Conservation (phyloP, 805 yeast species). For the Grigorovia yakushimaensis region DNA sequence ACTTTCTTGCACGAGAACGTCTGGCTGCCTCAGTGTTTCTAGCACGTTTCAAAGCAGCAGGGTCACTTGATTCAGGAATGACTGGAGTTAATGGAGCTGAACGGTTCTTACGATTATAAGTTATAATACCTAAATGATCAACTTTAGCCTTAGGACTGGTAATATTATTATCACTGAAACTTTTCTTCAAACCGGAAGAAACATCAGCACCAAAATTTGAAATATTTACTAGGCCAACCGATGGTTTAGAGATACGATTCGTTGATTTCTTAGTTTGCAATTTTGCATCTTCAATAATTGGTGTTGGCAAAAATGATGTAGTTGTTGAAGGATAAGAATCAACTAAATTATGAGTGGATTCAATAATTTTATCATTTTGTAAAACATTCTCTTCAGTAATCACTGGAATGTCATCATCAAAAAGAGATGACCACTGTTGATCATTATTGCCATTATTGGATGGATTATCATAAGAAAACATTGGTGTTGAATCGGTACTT, state of each 20-base stretch:
- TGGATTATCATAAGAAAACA: conserved; percentile 35
- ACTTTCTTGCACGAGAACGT: conserved; percentile 86
- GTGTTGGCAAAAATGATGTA: conserved; percentile 27
- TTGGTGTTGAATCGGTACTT: conserved; percentile 46
- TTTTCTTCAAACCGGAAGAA: conserved; percentile 3
- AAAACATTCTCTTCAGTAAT: conserved; percentile 29
- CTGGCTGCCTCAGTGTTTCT: conserved; percentile 95
- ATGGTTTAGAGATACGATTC: conserved; percentile 16
- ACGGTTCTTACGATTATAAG: conserved; percentile 73
- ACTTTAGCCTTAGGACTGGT: conserved; percentile 24
- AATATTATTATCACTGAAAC: conserved; percentile 2
- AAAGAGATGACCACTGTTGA: conserved; percentile 52
- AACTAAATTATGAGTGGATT: conserved; percentile 9
- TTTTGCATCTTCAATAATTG: conserved; percentile 22
- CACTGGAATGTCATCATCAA: conserved; percentile 36
- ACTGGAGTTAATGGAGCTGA: conserved; percentile 63
- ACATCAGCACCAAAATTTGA: background rate
- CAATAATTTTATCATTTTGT: conserved; percentile 16
- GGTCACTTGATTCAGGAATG: conserved; percentile 48
- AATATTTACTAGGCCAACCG: background rate
- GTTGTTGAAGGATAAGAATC: conserved; percentile 3
- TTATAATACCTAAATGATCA: conserved; percentile 67
- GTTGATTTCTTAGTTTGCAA: conserved; percentile 4
- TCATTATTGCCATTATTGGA: conserved; percentile 25
- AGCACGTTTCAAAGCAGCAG: conserved; percentile 79